These are phyloP conservation scores for Naganishia friedmannii DNA, from an alignment of 768 basidiomycete species.

Conservation along the genomic window DNA sequence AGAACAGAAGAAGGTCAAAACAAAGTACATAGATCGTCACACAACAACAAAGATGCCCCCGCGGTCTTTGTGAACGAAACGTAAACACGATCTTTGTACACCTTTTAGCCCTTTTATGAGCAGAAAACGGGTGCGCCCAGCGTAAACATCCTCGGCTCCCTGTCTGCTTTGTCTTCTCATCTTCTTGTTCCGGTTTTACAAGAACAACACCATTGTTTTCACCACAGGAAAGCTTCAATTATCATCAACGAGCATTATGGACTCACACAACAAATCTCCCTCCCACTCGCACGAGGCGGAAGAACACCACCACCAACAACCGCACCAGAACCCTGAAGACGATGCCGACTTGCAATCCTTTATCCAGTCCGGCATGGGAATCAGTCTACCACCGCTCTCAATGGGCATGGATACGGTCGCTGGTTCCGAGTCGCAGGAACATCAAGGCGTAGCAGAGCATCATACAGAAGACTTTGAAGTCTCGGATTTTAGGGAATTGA, in stretches of 20 bases:
- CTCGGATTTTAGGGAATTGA: slow-evolving; percentile 8
- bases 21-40: not conserved
- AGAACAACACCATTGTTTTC: too few relatives aligned
- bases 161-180: too few relatives aligned
- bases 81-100: too few relatives aligned
- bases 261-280: not conserved
- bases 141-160: not conserved
- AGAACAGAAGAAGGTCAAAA: not conserved
- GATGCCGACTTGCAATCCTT: slow-evolving; percentile 12
- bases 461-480: slow-evolving; percentile 3
- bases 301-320: not conserved
- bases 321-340: slow-evolving; percentile 11
- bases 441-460: not conserved
- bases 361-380: slow-evolving; percentile 20
- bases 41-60: not conserved
- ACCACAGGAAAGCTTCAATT: too few relatives aligned
- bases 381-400: slow-evolving; percentile 13
- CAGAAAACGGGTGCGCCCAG: not conserved
- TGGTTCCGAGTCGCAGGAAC: not conserved
- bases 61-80: too few relatives aligned
- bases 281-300: not conserved
- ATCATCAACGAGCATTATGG: not conserved
- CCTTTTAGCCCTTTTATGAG: too few relatives aligned
- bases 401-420: slow-evolving; percentile 5
- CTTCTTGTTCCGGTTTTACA: too few relatives aligned